Conservation (phyloP, 2,329 filamentous ascomycete genomes). For the Phaeosphaeria sp. region DNA sequence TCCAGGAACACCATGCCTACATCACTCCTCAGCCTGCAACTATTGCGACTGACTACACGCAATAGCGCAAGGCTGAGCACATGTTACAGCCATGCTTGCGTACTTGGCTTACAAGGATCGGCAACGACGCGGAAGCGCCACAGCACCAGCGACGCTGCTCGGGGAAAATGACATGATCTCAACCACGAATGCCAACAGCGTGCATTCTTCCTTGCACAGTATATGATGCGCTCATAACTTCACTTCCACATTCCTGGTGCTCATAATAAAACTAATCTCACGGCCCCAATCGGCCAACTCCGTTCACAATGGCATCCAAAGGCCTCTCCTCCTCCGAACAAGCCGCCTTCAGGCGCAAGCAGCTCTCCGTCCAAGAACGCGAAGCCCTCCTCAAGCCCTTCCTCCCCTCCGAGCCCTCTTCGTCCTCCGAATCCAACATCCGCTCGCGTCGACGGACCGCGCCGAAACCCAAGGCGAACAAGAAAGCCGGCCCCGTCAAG, state of each 20-base stretch:
- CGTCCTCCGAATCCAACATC: conserved; percentile 22
- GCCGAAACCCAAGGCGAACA: conserved; percentile 23
- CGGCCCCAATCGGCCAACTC: background rate
- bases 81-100: conserved; percentile 21
- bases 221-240: background rate
- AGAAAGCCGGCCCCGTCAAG: conserved; percentile 65
- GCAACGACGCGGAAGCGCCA: conserved; percentile 31
- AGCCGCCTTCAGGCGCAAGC: conserved; percentile 43
- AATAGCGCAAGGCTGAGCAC: conserved; percentile 45
- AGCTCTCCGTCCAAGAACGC: conserved; percentile 55
- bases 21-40: background rate
- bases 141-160: conserved; percentile 39
- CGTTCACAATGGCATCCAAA: conserved; percentile 41
- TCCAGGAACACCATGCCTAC: conserved; percentile 1
- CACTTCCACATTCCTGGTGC: background rate
- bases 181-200: conserved; percentile 13
- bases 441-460: conserved; percentile 20
- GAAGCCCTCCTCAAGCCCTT: conserved; percentile 60
- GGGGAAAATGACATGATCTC: conserved; percentile 28
- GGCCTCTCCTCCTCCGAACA: conserved; percentile 40
- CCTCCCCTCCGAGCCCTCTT: conserved; percentile 55
- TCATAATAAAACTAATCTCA: no score
- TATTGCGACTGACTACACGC: conserved; percentile 37
- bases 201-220: conserved; percentile 9
- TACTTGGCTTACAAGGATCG: conserved; percentile 28